Base-by-base conservation (phyloP, 2,329 filamentous ascomycete species). In the Nothopassalora personata region DNA sequence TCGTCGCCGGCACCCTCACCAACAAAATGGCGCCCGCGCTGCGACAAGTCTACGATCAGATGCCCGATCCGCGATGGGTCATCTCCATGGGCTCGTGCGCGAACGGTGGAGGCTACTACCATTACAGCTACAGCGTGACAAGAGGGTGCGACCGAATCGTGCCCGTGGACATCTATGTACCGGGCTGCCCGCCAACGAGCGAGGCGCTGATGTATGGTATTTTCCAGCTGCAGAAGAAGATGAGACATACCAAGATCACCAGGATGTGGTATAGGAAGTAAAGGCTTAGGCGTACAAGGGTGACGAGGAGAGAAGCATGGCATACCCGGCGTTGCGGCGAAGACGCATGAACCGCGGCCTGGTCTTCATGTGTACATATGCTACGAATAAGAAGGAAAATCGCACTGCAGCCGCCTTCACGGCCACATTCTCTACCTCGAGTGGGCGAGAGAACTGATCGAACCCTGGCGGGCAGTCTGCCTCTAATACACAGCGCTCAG, bases 11-110 rank as follows among this genome's bases (percentile, higher is more conserved):
- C 52, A 96, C 91, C n/a, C 82, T 96, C 60, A 93, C 90, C 64
- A 96, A 96, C 82, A 96, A 96, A 80, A 96, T 96, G 91, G 90
- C 90, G 0, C 90, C 91, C 1, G 91, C 91, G 31, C 79, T 96
- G 67, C 82, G 91, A 72, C 89, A 93, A 76, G 87, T 94, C 60
- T 96, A 95, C 79, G 91, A 96, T 75, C 91, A 95, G 79, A 95
- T 95, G 90, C 90, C 90, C 36, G 90, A 95, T 34, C 90, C 90
- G 18, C 83, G 87, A 70, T 95, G 90, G 90, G 90, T 91, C 33
- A 82, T 87, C 70, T 87, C 83, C 68, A 91, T 92, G 89, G 89
- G 89, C n/a, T 88, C 84, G 68, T 92, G 89, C 73, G 89, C 89
- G 62, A 91, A 92, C 73, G 88, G 89, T 49, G 89, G 89, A 58